Evolutionary conservation across 805 yeast genomes (phyloP).

Genomic region (Komagataella kurtzmanii): DNA sequence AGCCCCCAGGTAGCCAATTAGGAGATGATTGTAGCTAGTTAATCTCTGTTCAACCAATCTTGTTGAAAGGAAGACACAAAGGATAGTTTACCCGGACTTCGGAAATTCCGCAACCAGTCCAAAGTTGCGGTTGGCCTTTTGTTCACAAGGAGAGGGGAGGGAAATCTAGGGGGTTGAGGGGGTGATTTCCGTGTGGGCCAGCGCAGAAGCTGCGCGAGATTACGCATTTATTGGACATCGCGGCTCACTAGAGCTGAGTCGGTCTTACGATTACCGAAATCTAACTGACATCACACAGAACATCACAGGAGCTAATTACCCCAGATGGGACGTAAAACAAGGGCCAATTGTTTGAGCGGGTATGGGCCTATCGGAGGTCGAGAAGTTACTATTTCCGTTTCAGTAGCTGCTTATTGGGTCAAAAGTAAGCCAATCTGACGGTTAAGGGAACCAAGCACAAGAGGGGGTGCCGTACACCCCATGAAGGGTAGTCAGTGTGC

Average conservation of each 20-base stretch:
- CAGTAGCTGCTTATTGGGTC: not conserved
- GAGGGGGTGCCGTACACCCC: not conserved
- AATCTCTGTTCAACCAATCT: not conserved
- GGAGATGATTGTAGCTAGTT: not conserved
- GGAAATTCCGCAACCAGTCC: not conserved
- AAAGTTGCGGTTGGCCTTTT: not conserved
- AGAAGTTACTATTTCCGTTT: not conserved
- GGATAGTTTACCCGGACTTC: not conserved
- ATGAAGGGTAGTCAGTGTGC: not conserved
- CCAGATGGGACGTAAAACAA: not conserved
- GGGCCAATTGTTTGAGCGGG: not conserved
- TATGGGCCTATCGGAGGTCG: not conserved
- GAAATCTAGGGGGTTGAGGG: not conserved
- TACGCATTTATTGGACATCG: not conserved
- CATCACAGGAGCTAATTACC: not conserved
- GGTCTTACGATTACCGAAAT: not conserved
- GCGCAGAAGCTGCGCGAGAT: not conserved
- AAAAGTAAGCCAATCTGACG: not conserved
- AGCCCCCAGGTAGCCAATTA: not conserved
- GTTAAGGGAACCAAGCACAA: not conserved
- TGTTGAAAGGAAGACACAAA: not conserved
- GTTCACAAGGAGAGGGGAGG: not conserved
- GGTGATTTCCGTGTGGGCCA: not conserved
- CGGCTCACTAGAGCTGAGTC: not conserved
- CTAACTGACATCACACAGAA: not conserved